Conservation (phyloP, 805 yeast species). For the Teunomyces barrocoloradensis region DNA sequence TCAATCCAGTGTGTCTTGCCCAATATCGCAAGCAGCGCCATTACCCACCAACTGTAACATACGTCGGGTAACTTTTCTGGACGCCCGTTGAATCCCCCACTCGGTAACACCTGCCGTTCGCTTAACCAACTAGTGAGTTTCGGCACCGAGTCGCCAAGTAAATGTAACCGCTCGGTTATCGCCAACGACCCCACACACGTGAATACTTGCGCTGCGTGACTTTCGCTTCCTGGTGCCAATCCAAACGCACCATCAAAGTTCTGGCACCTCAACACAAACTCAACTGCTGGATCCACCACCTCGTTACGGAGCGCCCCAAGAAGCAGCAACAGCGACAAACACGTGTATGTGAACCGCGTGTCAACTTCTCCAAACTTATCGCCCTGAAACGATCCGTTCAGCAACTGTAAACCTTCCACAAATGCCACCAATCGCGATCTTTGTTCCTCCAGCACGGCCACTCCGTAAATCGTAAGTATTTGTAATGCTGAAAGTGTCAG, state of each 20-base stretch:
- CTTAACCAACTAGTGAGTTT: slow-evolving; percentile 80
- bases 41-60: slow-evolving; percentile 98
- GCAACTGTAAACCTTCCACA: slow-evolving; percentile 44
- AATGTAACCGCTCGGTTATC: slow-evolving; percentile 57
- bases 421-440: slow-evolving; percentile 36
- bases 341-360: slow-evolving; percentile 84
- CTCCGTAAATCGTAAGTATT: slow-evolving; percentile 62
- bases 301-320: slow-evolving; percentile 59
- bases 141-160: slow-evolving; percentile 35
- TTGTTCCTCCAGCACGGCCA: slow-evolving; percentile 34
- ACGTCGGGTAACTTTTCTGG: slow-evolving; percentile 96
- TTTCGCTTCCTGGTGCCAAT: slow-evolving; percentile 88
- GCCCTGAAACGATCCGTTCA: slow-evolving; percentile 80
- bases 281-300: slow-evolving; percentile 58
- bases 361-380: slow-evolving; percentile 92
- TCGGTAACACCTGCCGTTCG: slow-evolving; percentile 74
- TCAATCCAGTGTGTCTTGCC: slow-evolving; percentile 77
- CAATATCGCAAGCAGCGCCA: slow-evolving; percentile 69
- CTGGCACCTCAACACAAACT: slow-evolving; percentile 64
- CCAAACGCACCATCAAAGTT: slow-evolving; percentile 98
- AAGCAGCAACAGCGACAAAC: slow-evolving; percentile 69
- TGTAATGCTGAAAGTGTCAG: slow-evolving; percentile 88
- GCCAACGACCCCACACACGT: slow-evolving; percentile 82
- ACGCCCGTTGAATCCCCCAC: slow-evolving; percentile 94
- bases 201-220: slow-evolving; percentile 90